Percentiles rank a stretch among this genome's conserved stretches.
phyloP scores from a whole-genome alignment of 75 land plant species.

The Picea glauca region DNA sequence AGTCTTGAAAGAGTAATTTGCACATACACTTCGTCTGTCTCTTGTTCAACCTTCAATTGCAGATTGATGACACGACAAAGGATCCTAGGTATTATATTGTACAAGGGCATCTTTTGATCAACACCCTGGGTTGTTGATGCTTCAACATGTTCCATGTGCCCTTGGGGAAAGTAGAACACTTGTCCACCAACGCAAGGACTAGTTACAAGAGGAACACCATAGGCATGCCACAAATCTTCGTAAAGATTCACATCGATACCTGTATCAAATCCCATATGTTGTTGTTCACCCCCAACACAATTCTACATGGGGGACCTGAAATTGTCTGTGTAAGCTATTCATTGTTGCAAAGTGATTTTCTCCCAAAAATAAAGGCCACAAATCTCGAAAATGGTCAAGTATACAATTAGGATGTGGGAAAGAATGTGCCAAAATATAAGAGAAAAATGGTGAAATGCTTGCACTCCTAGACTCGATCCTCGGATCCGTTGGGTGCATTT shows the following conservation, averaged over 20 bases:
- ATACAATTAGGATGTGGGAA: background rate
- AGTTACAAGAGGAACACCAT: conserved; percentile 60
- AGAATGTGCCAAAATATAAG: too few relatives aligned
- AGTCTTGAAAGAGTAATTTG: conserved; percentile 45
- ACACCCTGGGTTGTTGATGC: conserved; percentile 68
- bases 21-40: conserved; percentile 93
- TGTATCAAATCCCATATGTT: background rate
- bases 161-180: conserved; percentile 71
- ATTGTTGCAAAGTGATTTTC: background rate
- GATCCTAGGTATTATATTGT: conserved; percentile 66
- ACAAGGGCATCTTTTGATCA: conserved; percentile 69
- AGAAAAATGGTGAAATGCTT: background rate
- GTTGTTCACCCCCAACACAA: background rate
- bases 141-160: conserved; percentile 81
- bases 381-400: too few relatives aligned
- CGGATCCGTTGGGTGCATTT: too few relatives aligned
- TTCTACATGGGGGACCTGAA: background rate
- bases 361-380: too few relatives aligned
- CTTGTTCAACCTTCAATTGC: conserved; percentile 66
- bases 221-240: conserved; percentile 65
- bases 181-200: conserved; percentile 40
- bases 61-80: conserved; percentile 69
- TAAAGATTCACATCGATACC: conserved; percentile 12
- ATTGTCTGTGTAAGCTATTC: conserved; percentile 3
- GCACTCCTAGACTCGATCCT: background rate